These are phyloP conservation scores for Nakataea oryzae DNA, from an alignment of 2,329 filamentous ascomycete genomes.

Conservation along the genomic window DNA sequence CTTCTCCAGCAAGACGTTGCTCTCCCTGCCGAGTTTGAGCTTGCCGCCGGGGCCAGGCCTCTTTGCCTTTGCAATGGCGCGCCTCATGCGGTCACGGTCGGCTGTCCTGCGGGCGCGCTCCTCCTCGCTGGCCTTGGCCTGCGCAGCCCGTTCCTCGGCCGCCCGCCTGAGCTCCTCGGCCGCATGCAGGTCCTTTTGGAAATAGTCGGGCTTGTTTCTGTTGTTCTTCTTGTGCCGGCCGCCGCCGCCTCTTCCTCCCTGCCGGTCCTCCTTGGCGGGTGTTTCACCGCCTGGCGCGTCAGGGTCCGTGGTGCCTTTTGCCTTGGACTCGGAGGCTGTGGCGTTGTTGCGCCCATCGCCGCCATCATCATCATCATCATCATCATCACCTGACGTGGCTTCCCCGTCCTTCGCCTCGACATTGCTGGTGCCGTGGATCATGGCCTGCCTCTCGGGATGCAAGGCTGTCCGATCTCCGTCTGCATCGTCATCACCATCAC, in stretches of 20 bases:
- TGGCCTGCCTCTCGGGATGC: conserved; percentile 30
- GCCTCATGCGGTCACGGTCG: conserved; percentile 53
- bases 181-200: conserved; percentile 49
- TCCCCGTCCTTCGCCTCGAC: neutral
- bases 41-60: conserved; percentile 53
- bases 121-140: conserved; percentile 28
- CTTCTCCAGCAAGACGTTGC: conserved; percentile 64
- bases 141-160: conserved; percentile 27
- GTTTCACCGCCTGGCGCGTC: neutral
- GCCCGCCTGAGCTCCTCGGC: conserved; percentile 28
- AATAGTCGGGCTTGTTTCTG: conserved; percentile 42
- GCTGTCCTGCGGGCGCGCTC: conserved; percentile 54
- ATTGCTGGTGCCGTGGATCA: conserved; percentile 19
- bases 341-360: neutral
- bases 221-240: conserved; percentile 12
- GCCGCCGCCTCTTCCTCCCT: conserved; percentile 1
- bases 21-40: conserved; percentile 74
- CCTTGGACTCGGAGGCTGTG: neutral
- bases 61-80: conserved; percentile 63
- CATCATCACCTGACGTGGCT: neutral
- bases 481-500: neutral
- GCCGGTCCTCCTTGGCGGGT: neutral
- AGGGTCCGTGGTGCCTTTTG: neutral
- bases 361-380: neutral
- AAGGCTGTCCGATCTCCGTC: conserved; percentile 11